Evolutionary conservation across 371 early-diverging fungal genomes (phyloP).

Genomic region (Mortierella sp.): DNA sequence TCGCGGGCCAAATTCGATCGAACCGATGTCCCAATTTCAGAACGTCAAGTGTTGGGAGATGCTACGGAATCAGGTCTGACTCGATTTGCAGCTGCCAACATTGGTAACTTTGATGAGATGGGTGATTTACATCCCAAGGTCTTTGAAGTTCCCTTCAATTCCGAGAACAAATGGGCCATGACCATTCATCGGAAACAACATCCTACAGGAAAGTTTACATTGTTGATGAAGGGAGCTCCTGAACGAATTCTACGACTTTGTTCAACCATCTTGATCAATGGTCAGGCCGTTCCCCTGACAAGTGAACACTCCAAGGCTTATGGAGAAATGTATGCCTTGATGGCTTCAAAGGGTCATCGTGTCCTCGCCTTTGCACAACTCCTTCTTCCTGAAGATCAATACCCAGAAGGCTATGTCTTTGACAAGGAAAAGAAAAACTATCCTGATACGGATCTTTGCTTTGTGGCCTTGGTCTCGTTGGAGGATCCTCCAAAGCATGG

Average conservation of each 20-base stretch:
- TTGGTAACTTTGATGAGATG: constrained; percentile 68
- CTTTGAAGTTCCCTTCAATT: constrained; percentile 94
- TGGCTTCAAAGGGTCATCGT: constrained; percentile 91
- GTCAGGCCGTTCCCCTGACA: constrained; percentile 58
- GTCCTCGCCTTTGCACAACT: constrained; percentile 89
- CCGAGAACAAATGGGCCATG: constrained; percentile 91
- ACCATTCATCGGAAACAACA: constrained; percentile 78
- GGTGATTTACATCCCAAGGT: constrained; percentile 76
- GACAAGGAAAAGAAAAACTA: constrained; percentile 74
- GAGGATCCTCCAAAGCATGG: constrained; percentile 96
- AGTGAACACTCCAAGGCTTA: constrained; percentile 65
- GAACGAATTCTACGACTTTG: constrained; percentile 87
- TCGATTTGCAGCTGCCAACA: constrained; percentile 73
- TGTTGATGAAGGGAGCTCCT: constrained; percentile 92
- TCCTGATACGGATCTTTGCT: constrained; percentile 71
- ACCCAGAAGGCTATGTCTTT: constrained; percentile 75
- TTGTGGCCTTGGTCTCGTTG: constrained; percentile 86
- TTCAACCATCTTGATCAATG: constrained; percentile 62
- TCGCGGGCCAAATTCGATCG: constrained; percentile 85
- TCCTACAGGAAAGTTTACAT: constrained; percentile 67
- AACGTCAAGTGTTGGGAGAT: constrained; percentile 81
- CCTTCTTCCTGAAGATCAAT: constrained; percentile 64
- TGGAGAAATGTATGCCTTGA: constrained; percentile 74
- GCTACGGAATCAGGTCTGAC: constrained; percentile 91
- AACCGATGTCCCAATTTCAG: constrained; percentile 76